A percentile compares a stretch with the other conserved stretches of the same genome.
phyloP scores from a whole-genome alignment of 768 basidiomycete genomes.

The Tricholoma hemisulphureum region DNA sequence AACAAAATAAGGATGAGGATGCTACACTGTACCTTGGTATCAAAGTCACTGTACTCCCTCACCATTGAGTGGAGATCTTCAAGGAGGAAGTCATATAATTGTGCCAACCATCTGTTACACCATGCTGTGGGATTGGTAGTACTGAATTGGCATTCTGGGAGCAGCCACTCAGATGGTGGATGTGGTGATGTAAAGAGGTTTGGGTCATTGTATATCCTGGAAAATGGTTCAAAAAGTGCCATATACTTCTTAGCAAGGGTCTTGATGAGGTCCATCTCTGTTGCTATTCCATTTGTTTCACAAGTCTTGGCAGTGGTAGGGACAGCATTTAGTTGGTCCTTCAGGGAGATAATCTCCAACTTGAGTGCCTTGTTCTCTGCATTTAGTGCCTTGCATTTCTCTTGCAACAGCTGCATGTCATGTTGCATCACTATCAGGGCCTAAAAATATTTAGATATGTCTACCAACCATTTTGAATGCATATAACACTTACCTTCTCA shows the following conservation, averaged over 20 bases:
- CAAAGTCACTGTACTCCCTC: no score
- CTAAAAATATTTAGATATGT: neutral
- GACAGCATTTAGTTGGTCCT: neutral
- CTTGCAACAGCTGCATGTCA: neutral
- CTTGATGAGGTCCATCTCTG: neutral
- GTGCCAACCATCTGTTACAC: no score
- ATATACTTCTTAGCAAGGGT: neutral
- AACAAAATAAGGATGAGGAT: no score
- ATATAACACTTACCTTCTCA: neutral
- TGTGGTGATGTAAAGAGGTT: no score
- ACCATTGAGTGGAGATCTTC: no score
- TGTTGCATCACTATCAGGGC: neutral
- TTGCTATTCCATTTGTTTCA: neutral
- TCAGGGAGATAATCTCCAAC: neutral
- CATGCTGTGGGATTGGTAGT: no score
- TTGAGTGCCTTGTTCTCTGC: neutral
- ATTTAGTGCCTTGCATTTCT: neutral
- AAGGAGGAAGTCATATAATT: no score
- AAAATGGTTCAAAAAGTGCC: no score
- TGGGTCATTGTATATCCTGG: no score
- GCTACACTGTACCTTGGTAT: no score
- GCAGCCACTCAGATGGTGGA: no score
- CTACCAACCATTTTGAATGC: neutral
- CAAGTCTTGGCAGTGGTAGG: neutral
- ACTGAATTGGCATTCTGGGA: no score